Evolutionary conservation across 1,284 basidiomycete genomes (phyloP).

Genomic region (Pseudozyma pruni): DNA sequence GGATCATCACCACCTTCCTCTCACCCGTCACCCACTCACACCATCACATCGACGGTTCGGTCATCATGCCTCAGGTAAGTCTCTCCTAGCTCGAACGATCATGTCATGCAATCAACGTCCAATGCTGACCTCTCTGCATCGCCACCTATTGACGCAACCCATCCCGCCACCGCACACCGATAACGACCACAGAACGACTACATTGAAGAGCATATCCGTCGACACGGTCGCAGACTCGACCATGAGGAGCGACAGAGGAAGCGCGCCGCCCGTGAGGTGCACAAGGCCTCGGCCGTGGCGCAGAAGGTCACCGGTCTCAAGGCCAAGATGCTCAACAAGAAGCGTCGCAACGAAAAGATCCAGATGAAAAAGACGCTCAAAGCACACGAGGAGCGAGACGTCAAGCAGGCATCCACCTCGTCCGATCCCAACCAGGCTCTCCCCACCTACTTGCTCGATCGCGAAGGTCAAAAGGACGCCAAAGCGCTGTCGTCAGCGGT

Average conservation of each 20-base stretch:
- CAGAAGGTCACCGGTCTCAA: constrained; percentile 97
- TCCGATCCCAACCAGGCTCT: constrained; percentile 63
- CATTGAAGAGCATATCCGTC: constrained; percentile 69
- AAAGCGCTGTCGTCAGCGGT: constrained; percentile 96
- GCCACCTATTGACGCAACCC: not conserved
- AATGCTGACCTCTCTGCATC: not conserved
- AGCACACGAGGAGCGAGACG: constrained; percentile 96
- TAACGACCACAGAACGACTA: constrained; percentile 68
- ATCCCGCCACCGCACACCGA: not conserved
- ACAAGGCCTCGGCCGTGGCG: constrained; percentile 84
- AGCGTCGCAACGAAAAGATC: constrained; percentile 95
- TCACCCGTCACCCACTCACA: constrained; percentile 3
- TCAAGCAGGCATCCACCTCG: constrained; percentile 72
- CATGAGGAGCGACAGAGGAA: constrained; percentile 75
- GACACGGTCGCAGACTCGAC: constrained; percentile 66
- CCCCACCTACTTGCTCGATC: constrained; percentile 88
- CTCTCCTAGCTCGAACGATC: not conserved
- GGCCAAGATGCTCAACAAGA: constrained; percentile 96
- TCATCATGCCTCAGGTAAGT: constrained; percentile 53
- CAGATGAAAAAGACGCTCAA: constrained; percentile 99
- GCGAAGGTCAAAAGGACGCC: constrained; percentile 95
- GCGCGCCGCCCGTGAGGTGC: constrained; percentile 87
- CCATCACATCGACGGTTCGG: constrained; percentile 8
- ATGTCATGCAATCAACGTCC: too few relatives aligned
- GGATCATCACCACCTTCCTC: not conserved